Evolutionary conservation across 192 early-diverging fungal species (phyloP).

Genomic region (Cladochytrium replicatum): DNA sequence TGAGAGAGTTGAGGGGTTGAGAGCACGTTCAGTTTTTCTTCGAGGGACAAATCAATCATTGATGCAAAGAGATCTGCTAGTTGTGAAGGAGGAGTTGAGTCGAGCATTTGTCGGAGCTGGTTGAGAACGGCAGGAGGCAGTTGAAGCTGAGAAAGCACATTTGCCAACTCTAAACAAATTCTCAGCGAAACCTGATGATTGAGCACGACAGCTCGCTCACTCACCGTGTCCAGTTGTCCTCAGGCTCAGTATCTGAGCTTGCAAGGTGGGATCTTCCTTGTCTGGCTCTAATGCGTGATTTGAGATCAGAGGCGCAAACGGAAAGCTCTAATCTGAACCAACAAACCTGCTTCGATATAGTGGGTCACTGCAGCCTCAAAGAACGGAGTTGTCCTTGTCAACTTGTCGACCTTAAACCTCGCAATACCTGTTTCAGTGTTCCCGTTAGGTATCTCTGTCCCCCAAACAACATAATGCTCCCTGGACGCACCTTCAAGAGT

Average conservation of each 20-base stretch:
- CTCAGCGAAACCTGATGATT: too few relatives aligned
- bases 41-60: slow-evolving; percentile 58
- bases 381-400: slow-evolving; percentile 34
- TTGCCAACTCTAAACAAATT: slow-evolving; percentile 40
- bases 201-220: not conserved
- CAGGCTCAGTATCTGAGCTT: slow-evolving; percentile 39
- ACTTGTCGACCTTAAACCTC: slow-evolving; percentile 45
- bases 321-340: not conserved
- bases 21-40: slow-evolving; percentile 62
- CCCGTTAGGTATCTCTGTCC: not conserved
- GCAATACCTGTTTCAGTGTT: slow-evolving; percentile 33
- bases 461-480: not conserved
- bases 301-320: not conserved
- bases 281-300: slow-evolving; percentile 11
- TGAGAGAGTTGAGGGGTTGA: slow-evolving; percentile 43
- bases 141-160: slow-evolving; percentile 45
- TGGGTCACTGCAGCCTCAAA: slow-evolving; percentile 42
- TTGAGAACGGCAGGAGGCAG: slow-evolving; percentile 51
- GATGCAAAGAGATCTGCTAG: slow-evolving; percentile 61
- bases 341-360: slow-evolving; percentile 28
- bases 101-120: slow-evolving; percentile 57
- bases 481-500: slow-evolving; percentile 53
- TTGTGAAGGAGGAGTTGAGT: slow-evolving; percentile 39
- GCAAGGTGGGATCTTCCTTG: slow-evolving; percentile 44
- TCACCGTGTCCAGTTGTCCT: slow-evolving; percentile 34